Evolutionary conservation across 495 filamentous ascomycete genomes (phyloP).

Genomic region (Penicillium chermesinum): DNA sequence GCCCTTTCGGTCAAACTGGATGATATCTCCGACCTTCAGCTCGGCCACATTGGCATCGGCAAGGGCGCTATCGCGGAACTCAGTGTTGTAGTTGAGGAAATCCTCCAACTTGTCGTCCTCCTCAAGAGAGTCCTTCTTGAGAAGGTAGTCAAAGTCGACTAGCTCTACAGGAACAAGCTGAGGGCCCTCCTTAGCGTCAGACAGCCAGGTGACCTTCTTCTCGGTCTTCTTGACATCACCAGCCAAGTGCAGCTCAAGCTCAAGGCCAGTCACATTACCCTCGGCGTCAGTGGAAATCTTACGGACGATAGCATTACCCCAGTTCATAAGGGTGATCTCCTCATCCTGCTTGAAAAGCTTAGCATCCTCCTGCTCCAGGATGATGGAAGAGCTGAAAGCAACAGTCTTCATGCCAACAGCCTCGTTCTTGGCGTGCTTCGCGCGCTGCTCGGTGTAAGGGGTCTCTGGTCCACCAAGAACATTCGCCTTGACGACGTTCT

Average conservation of each 20-base stretch:
- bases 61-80: conserved; percentile 66
- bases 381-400: conserved; percentile 60
- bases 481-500: conserved; percentile 61
- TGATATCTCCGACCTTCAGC: conserved; percentile 76
- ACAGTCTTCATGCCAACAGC: conserved; percentile 82
- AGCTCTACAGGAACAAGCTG: conserved; percentile 75
- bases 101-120: conserved; percentile 79
- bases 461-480: conserved; percentile 63
- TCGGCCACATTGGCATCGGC: conserved; percentile 76
- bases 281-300: conserved; percentile 56
- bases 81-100: conserved; percentile 69
- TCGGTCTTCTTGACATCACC: conserved; percentile 91
- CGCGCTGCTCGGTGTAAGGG: conserved; percentile 66
- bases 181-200: conserved; percentile 56
- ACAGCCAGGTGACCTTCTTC: conserved; percentile 93
- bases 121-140: conserved; percentile 84
- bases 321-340: conserved; percentile 93
- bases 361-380: conserved; percentile 84
- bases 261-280: conserved; percentile 59
- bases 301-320: conserved; percentile 87
- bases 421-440: conserved; percentile 82
- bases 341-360: conserved; percentile 75
- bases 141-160: conserved; percentile 86
- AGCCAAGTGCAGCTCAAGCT: conserved; percentile 74
- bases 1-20: conserved; percentile 91